Percentiles rank a stretch among this genome's conserved stretches.
Conservation (phyloP, 331 rosid genomes). For the Spiraea crenata region DNA sequence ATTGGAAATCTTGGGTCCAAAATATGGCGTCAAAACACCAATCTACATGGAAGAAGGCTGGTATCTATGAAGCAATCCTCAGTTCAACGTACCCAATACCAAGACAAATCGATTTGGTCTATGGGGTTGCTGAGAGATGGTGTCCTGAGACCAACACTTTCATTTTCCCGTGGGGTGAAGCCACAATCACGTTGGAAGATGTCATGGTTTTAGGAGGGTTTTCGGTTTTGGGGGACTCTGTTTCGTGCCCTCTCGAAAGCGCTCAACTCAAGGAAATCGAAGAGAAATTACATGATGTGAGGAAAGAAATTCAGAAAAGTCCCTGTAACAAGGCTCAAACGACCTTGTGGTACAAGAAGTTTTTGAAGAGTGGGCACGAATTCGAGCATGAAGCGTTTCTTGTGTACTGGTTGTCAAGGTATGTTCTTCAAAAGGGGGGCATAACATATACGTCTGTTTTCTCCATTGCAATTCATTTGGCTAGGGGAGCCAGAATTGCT, state of each 20-base stretch:
- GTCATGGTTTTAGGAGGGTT: constrained; percentile 37
- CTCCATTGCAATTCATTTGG: constrained; percentile 31
- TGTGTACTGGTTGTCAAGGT: constrained; percentile 32
- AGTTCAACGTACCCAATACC: constrained; percentile 27
- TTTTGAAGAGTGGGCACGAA: constrained; percentile 11
- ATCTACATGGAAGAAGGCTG: constrained; percentile 42
- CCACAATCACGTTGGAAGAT: constrained; percentile 56
- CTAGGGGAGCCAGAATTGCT: constrained; percentile 25
- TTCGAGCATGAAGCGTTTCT: constrained; percentile 41
- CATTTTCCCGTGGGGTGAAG: constrained; percentile 55
- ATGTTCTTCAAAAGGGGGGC: constrained; percentile 15
- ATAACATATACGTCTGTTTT: not conserved
- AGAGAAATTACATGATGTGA: not conserved
- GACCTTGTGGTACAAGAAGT: constrained; percentile 22
- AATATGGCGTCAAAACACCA: constrained; percentile 22
- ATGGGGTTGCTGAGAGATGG: constrained; percentile 39
- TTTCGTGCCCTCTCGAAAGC: constrained; percentile 11
- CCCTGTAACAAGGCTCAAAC: not conserved
- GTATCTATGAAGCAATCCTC: constrained; percentile 39
- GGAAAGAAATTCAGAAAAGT: not conserved
- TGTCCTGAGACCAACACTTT: constrained; percentile 42
- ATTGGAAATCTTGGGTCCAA: constrained; percentile 46
- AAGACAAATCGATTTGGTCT: constrained; percentile 12
- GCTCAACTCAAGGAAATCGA: constrained; percentile 17
- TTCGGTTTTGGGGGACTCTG: constrained; percentile 35